Base-by-base conservation (phyloP, 2,329 filamentous ascomycete genomes). In the Alternaria sp. region DNA sequence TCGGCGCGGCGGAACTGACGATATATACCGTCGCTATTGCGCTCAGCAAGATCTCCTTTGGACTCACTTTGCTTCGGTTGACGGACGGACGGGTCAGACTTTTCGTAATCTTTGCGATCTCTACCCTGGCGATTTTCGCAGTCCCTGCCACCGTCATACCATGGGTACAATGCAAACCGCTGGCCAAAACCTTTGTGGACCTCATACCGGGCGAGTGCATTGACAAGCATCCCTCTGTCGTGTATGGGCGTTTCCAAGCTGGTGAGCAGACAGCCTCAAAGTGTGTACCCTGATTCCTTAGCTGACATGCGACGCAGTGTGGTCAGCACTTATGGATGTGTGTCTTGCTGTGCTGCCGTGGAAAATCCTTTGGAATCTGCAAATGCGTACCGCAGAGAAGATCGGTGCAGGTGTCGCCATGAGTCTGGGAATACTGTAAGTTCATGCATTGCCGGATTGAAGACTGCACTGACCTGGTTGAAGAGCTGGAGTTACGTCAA, bases 31-130 rank as follows among this genome's bases (percentile, higher is more conserved):
- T 59, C 46, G 65, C 65, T 19, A 63, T 66, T 25, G 49, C 59
- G 21, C n/a, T 67, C 23, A 67, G 65, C 62, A 67, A 67, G 44
- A 65, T 67, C 15, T 65, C 65, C 44, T 67, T 67, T 45, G 65
- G 59, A 44, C 54, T 67, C 15, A 65, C 65, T 44, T 58, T 67
- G 44, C 49, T 66, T 58, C 59, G 62, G 11, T 58, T 67, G 49
- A 67, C 62, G 9, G 54, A 61, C 3, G 59, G 53, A 44, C 62
- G 65, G 65, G 13, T 49, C 23, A 65, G 54, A 55, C 50, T 28
- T 10, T 55, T 51, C 32, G 59, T 62, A 5, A 65, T 45, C 47
- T 67, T 67, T 50, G 53, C 65, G 15, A 65, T 67, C 46, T 45
- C 32, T 23, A 66, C 56, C 17, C 47, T 66, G 15, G 60, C 60